Evolutionary conservation across 1,139 yeast genomes (phyloP).

Genomic region (Pichia sp.): DNA sequence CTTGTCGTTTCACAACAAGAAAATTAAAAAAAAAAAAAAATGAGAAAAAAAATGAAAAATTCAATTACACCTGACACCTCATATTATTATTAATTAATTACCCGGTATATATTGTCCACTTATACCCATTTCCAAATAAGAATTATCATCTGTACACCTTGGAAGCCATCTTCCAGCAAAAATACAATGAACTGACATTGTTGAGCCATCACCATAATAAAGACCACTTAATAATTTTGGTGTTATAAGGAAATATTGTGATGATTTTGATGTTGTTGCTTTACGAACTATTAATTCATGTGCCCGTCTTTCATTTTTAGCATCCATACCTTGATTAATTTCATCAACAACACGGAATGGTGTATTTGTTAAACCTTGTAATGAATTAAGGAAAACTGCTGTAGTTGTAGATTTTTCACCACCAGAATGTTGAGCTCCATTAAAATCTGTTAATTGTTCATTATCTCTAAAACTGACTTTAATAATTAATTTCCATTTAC

Average conservation of each 20-base stretch:
- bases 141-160: no score
- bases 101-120: neutral
- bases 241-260: constrained; percentile 86
- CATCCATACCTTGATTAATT: constrained; percentile 98
- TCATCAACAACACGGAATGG: constrained; percentile 97
- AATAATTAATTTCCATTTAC: constrained; percentile 80
- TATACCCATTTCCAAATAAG: neutral
- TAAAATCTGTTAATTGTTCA: constrained; percentile 62
- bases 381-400: constrained; percentile 78
- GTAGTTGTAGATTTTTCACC: constrained; percentile 98
- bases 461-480: constrained; percentile 79
- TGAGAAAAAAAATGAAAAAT: no score
- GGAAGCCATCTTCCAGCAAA: constrained; percentile 47
- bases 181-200: constrained; percentile 82
- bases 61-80: no score
- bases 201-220: constrained; percentile 50
- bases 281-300: constrained; percentile 81
- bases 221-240: constrained; percentile 82
- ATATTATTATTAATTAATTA: no score
- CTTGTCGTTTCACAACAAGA: no score
- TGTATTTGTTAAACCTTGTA: constrained; percentile 84
- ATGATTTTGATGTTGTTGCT: constrained; percentile 52
- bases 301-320: constrained; percentile 80
- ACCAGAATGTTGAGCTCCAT: constrained; percentile 89
- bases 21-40: no score